Conservation (phyloP, 305 asterid species). For the Solanum hybrid region DNA sequence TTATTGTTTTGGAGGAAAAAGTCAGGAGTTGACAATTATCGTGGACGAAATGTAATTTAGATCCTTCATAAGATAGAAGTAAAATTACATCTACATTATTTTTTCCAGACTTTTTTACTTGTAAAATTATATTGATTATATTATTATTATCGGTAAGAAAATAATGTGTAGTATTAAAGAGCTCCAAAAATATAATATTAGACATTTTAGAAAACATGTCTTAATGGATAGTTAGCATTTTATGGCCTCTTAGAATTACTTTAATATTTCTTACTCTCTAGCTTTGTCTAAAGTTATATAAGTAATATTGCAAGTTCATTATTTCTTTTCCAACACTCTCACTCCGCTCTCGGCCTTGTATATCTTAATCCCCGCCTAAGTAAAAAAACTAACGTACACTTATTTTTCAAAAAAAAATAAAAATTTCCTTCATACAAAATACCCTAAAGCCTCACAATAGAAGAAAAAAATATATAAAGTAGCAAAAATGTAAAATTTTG, state of each 20-base stretch:
- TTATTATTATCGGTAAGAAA: neutral
- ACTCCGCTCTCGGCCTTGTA: no score
- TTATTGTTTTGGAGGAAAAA: neutral
- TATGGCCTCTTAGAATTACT: neutral
- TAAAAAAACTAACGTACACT: no score
- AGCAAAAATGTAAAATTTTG: no score
- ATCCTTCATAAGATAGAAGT: neutral
- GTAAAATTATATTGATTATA: neutral
- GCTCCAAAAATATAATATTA: neutral
- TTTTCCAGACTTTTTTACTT: neutral
- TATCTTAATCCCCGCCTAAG: no score
- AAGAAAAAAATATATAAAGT: no score
- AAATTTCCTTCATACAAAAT: no score
- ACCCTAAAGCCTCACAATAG: no score
- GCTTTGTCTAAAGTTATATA: neutral
- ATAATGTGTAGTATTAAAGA: neutral
- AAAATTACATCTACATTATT: neutral
- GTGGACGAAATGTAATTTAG: neutral
- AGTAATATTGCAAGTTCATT: neutral
- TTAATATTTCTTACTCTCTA: neutral
- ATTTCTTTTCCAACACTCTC: neutral
- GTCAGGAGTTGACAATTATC: neutral
- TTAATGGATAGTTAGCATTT: neutral
- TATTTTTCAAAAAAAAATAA: no score
- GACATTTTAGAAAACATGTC: neutral